These are phyloP conservation scores for Fusarium humuli DNA, from an alignment of 2,329 filamentous ascomycete species.

Conservation along the genomic window DNA sequence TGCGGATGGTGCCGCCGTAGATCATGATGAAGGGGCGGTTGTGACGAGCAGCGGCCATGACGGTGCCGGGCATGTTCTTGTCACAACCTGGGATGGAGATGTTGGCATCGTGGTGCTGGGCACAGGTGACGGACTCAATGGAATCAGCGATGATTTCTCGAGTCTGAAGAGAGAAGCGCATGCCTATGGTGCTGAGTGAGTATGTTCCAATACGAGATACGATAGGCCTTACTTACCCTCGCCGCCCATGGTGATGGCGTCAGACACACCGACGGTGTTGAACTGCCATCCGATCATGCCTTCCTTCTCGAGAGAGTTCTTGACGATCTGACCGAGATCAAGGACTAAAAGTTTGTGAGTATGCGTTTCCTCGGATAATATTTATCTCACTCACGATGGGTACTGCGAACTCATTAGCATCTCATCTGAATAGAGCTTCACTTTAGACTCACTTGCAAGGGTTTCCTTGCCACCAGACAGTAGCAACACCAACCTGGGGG, in stretches of 20 bases:
- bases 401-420: conserved; percentile 47
- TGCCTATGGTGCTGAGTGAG: conserved; percentile 66
- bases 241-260: conserved; percentile 95
- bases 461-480: conserved; percentile 98
- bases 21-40: conserved; percentile 96
- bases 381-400: conserved; percentile 54
- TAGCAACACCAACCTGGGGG: conserved; percentile 90
- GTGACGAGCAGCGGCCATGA: conserved; percentile 91
- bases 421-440: not conserved
- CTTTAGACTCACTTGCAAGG: conserved; percentile 83
- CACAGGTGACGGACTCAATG: conserved; percentile 92
- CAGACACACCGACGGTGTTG: conserved; percentile 88
- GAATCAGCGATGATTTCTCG: conserved; percentile 94
- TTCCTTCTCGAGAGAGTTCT: conserved; percentile 81
- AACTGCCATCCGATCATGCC: conserved; percentile 96
- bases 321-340: conserved; percentile 88
- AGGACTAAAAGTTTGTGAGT: conserved; percentile 67
- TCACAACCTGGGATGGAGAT: conserved; percentile 94
- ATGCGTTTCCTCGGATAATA: not conserved
- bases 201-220: not conserved
- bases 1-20: conserved; percentile 90
- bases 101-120: conserved; percentile 92
- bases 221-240: conserved; percentile 69
- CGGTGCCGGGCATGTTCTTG: conserved; percentile 96
- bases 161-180: conserved; percentile 92